A percentile compares a stretch with the other conserved stretches of the same genome.
Evolutionary conservation across 495 filamentous ascomycete genomes (phyloP).

Genomic region (Tetracladium marchalianum): DNA sequence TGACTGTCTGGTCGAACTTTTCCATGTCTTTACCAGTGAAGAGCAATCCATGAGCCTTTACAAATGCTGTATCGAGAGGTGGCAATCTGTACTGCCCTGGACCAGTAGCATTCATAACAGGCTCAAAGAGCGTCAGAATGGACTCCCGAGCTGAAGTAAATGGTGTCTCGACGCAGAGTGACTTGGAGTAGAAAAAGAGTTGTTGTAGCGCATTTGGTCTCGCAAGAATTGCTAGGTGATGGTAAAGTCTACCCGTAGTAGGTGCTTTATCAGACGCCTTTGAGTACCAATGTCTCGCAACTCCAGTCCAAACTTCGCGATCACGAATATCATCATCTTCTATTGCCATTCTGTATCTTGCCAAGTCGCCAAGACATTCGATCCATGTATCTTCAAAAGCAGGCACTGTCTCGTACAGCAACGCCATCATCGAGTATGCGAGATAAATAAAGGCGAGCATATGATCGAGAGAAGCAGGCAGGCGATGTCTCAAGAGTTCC

Average conservation of each 20-base stretch:
- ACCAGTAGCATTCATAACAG: conserved; percentile 11
- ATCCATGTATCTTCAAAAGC: conserved; percentile 81
- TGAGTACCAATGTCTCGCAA: conserved; percentile 73
- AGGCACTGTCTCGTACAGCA: conserved; percentile 67
- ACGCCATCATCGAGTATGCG: conserved; percentile 71
- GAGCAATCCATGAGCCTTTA: conserved; percentile 54
- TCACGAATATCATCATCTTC: conserved; percentile 63
- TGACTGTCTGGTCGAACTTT: conserved; percentile 33
- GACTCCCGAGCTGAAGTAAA: conserved; percentile 18
- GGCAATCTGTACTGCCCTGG: conserved; percentile 15
- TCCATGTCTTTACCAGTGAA: conserved; percentile 46
- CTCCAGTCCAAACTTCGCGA: conserved; percentile 67
- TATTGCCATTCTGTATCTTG: conserved; percentile 58
- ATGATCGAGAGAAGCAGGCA: conserved; percentile 63
- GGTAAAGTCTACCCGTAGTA: conserved; percentile 64
- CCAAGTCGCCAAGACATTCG: conserved; percentile 77
- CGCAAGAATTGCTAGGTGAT: conserved; percentile 76
- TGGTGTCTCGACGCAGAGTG: conserved; percentile 20
- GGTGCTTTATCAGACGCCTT: conserved; percentile 66
- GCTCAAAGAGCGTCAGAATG: conserved; percentile 19
- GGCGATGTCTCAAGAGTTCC: conserved; percentile 56
- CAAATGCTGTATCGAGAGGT: conserved; percentile 40
- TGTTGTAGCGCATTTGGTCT: conserved; percentile 65
- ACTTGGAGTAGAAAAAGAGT: conserved; percentile 58
- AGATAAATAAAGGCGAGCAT: conserved; percentile 78